A percentile compares a stretch with the other conserved stretches of the same genome.
Evolutionary conservation across 495 filamentous ascomycete species (phyloP).

Genomic region (Cercophora scortea): DNA sequence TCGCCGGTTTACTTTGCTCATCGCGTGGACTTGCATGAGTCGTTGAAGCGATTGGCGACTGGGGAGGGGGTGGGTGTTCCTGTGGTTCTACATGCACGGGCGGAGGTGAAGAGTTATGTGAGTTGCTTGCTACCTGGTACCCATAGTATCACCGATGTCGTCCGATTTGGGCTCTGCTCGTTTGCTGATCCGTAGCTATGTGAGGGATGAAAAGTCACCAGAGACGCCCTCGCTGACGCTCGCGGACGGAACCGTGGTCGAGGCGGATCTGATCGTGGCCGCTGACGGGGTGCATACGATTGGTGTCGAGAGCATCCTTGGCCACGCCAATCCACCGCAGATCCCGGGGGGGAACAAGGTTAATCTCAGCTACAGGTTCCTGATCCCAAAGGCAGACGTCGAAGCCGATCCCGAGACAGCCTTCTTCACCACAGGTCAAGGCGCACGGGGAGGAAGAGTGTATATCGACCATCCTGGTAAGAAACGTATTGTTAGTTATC

Average conservation of each 20-base stretch:
- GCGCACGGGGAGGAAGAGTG: slow-evolving; percentile 20
- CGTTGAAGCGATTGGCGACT: slow-evolving; percentile 24
- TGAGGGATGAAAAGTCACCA: no score
- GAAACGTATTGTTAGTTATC: slow-evolving; percentile 34
- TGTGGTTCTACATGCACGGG: no score
- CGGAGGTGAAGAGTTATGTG: no score
- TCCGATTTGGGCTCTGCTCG: no score
- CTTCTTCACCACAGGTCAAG: slow-evolving; percentile 15
- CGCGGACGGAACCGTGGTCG: no score
- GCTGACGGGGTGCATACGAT: no score
- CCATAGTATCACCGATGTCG: no score
- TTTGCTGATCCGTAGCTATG: no score
- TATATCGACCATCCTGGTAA: slow-evolving; percentile 11
- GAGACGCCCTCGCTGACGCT: no score
- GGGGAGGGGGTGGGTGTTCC: slow-evolving; percentile 11
- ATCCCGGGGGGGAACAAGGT: slow-evolving; percentile 13
- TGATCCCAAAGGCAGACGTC: slow-evolving; percentile 31
- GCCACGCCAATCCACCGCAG: slow-evolving; percentile 9
- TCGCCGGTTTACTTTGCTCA: slow-evolving; percentile 9
- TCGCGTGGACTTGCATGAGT: slow-evolving; percentile 33
- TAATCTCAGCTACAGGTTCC: slow-evolving; percentile 35
- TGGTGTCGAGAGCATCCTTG: neutral
- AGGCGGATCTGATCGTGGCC: no score
- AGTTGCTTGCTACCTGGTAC: no score
- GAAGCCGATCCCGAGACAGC: slow-evolving; percentile 24